Base-by-base conservation (phyloP, 768 basidiomycete genomes). In the Trichaptum fuscoviolaceum region DNA sequence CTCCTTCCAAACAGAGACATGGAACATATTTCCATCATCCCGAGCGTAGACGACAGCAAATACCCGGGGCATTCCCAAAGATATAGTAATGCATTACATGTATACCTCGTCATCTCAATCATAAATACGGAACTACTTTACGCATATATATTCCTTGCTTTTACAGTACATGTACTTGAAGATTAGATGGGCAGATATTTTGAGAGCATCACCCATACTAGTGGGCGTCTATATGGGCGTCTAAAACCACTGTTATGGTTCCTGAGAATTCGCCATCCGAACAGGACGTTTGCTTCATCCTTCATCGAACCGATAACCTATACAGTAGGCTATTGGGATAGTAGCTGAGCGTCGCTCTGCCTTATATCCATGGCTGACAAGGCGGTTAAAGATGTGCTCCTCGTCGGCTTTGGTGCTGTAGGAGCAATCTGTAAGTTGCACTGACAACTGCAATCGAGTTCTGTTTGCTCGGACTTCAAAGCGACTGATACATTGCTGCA, bases 11-110 rank as follows among this genome's bases (percentile, higher is more conserved):
- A 42, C 65, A 85, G 69, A 80, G 90, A 30, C 89, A 92, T 74
- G 84, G 85, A 35, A 93, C 91, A 27, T 93, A 93, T 71, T 94
- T 89, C 70, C 93, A 93, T 74, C 93, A 93, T 75, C 93, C 93
- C 0, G 93, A 95, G 72, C 78, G 86, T 68, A 79, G 87, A 67
- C 81, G 80, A 71, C 81, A 83, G 68, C 72, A 75, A 0, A 79
- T 89, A 66, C 89, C 88, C 5, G 89, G 88, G 4, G 87, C 86
- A 2, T 89, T 89, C 70, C 72, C 76, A 12, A 25, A 52, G 42
- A 52, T 52, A 52, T 52, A 20, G 15, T 52, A 12, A 12, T 12
- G 15, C 20, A 52, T 52, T 52, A 52, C 20, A 52, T 52, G 42
- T 52, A 52, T 20, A 52, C 42, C 42, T 52, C 10, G 2, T 2